These are phyloP conservation scores for Arachis monticola DNA, from an alignment of 331 rosid genomes.

Conservation along the genomic window DNA sequence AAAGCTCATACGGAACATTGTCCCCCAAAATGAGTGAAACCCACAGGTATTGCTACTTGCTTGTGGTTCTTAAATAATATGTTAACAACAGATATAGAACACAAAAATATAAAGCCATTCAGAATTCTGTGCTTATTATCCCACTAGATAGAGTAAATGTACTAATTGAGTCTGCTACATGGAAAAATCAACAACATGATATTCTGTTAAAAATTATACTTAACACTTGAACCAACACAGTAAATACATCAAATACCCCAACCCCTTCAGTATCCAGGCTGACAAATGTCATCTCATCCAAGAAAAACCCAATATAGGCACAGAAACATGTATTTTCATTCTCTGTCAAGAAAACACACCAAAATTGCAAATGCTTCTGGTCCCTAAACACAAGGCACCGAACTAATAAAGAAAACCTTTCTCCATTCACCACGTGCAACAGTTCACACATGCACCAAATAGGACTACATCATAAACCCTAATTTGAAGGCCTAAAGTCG, in stretches of 20 bases:
- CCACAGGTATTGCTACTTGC: background rate
- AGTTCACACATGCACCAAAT: background rate
- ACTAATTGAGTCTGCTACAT: background rate
- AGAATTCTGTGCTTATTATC: background rate
- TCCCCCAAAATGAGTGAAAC: constrained; percentile 17
- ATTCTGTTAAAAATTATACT: too few species aligned
- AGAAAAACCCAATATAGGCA: background rate
- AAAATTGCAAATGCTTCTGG: background rate
- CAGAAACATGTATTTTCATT: background rate
- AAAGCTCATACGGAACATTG: background rate
- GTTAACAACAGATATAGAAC: background rate
- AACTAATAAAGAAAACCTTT: constrained; percentile 9
- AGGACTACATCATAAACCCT: constrained; percentile 15
- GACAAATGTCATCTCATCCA: background rate
- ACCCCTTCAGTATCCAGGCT: background rate
- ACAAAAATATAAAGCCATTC: background rate
- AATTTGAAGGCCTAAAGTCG: constrained; percentile 28
- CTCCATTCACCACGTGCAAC: constrained; percentile 3
- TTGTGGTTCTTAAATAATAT: background rate
- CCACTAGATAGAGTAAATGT: background rate
- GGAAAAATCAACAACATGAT: too few species aligned
- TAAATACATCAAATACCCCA: background rate
- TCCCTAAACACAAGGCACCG: background rate
- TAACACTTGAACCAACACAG: background rate
- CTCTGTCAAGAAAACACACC: background rate